phyloP scores from a whole-genome alignment of 2,329 filamentous ascomycete genomes.

The Nannizziopsis arthrosporioides region DNA sequence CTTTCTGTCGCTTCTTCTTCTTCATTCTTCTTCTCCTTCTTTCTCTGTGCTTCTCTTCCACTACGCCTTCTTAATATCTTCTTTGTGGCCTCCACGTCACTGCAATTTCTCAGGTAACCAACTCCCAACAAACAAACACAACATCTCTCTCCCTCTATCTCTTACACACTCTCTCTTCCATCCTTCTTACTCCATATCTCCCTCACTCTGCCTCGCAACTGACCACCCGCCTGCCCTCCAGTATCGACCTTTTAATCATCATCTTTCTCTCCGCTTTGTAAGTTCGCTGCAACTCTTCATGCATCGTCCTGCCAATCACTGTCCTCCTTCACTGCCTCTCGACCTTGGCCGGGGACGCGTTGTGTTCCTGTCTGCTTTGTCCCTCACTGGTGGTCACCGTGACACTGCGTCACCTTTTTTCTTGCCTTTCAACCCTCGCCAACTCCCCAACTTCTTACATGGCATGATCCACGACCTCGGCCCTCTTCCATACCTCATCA shows the following conservation, averaged over 20 bases:
- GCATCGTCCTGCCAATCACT: not conserved
- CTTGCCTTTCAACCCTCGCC: too few species aligned
- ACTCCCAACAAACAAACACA: constrained; percentile 7
- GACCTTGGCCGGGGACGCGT: not conserved
- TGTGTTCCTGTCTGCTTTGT: too few species aligned
- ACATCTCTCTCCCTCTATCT: constrained; percentile 7
- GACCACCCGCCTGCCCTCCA: not conserved
- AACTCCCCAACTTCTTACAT: not conserved
- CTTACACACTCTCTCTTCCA: not conserved
- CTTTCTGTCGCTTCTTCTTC: constrained; percentile 1
- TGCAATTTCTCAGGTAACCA: not conserved
- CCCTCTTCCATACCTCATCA: not conserved
- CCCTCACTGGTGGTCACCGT: too few species aligned
- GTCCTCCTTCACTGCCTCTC: not conserved
- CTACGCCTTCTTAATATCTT: not conserved
- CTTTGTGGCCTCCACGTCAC: constrained; percentile 2
- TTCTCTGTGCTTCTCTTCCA: not conserved
- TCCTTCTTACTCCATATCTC: constrained; percentile 23
- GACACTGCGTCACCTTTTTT: too few species aligned
- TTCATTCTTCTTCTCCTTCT: constrained; percentile 4
- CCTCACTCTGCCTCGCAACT: not conserved
- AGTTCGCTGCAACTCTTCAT: not conserved
- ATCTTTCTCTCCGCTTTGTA: not conserved
- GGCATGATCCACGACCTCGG: not conserved
- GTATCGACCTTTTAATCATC: not conserved